Base-by-base conservation (phyloP, 345 rosid genomes). In the Boechera divaricarpa region DNA sequence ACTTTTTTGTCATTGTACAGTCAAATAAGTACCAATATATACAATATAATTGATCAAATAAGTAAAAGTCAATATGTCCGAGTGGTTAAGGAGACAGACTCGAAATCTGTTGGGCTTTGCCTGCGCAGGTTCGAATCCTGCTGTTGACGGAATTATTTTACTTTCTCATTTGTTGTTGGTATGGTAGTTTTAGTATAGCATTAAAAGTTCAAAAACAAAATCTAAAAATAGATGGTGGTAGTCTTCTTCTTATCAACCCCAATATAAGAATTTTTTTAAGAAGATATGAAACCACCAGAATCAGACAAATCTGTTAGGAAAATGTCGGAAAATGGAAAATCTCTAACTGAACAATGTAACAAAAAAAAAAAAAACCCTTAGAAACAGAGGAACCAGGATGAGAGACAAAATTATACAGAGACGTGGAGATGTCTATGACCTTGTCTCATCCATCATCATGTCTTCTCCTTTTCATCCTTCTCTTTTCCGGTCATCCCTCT, bases 61-160 rank as follows among this genome's bases (percentile, higher is more conserved):
- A 5, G n/a, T n/a, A 53, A 26, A 39, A 0, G 75, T 71, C 68
- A 49, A 72, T 15, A 72, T 72, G 76, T 60, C 68, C 76, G 76
- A 60, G 67, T 49, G 67, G 76, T 72, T 72, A 60, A 72, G 75
- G 75, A 69, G 63, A 28, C 61, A 91, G 97, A 92, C 91, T 92
- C 97, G 98, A 92, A 95, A 88, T 92, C 97, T 91, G 91, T 89
- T 92, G 97, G 99, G 96, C 97, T 80, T 1, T 83, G 94, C 98
- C 97, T 86, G 98, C 97, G 96, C 96, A 89, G 99, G 97, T 92
- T 90, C 96, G 97, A 95, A 92, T 92, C 94, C 97, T 92, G 91
- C 94, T 91, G 93, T 89, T 89, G 98, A 89, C 97, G 98, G n/a
- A 1, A 7, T 7, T 1, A 0, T 10, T 9, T 45, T 8, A 2